These are phyloP conservation scores for Bothriochloa decipiens DNA, from an alignment of 176 grass and related monocot species.

Conservation along the genomic window DNA sequence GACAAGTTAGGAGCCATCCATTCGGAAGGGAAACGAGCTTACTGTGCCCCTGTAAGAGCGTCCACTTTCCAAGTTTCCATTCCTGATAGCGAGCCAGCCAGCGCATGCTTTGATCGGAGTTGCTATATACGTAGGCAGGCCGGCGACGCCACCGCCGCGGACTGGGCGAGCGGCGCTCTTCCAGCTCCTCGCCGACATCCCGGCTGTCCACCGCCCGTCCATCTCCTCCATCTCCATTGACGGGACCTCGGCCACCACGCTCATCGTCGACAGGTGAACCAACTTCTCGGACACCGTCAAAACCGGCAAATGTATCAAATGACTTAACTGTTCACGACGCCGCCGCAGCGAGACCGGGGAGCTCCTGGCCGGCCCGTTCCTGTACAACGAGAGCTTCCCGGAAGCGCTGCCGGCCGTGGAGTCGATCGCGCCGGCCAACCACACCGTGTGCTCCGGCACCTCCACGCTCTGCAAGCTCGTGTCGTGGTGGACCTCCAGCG, in stretches of 20 bases:
- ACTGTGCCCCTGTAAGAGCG: constrained; percentile 45
- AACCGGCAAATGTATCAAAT: not conserved
- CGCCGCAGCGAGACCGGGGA: constrained; percentile 51
- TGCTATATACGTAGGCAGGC: constrained; percentile 59
- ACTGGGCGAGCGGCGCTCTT: constrained; percentile 65
- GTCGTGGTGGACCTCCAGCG: constrained; percentile 64
- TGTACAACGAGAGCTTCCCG: constrained; percentile 78
- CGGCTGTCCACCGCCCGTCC: constrained; percentile 13
- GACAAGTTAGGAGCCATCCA: constrained; percentile 57
- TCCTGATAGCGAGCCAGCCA: not conserved
- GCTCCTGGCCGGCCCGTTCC: constrained; percentile 63
- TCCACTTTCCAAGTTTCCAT: not conserved
- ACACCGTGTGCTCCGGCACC: constrained; percentile 68
- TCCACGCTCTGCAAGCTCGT: constrained; percentile 91
- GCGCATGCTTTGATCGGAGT: not conserved
- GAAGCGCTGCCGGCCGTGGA: constrained; percentile 61
- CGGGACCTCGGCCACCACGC: constrained; percentile 69
- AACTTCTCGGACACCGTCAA: not conserved
- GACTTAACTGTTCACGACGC: not conserved
- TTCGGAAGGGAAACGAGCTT: constrained; percentile 66
- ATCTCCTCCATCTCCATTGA: constrained; percentile 72
- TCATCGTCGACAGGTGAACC: constrained; percentile 66
- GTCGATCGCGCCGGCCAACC: constrained; percentile 69
- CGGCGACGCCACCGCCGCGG: constrained; percentile 16
- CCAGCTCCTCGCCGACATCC: constrained; percentile 58